Evolutionary conservation across 371 early-diverging fungal species (phyloP), one percentile per base, ranked within the genome.

Genomic region (Mortierella sp.): DNA sequence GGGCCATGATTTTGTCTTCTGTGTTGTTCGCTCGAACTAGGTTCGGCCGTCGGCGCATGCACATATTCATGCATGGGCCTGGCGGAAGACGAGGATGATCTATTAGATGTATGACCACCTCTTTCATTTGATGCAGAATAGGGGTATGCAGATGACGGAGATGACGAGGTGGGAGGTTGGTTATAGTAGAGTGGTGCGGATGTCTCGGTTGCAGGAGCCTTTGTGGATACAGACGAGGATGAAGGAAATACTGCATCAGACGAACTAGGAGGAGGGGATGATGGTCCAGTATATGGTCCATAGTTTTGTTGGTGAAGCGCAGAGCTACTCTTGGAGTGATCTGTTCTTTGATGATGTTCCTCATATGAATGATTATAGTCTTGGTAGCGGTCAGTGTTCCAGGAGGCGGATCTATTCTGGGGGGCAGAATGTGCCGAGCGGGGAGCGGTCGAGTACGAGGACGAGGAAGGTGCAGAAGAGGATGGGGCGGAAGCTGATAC

Each of bases 231-330:
- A 62, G 67, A 57, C 9, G 74, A 63, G 4, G 68, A 58, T 3
- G 74, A 64, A 33, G 57, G 22, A 43, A 70, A 66, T 24, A 62
- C 55, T 4, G 43, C 41, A 40, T 10, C 24, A 22, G 69, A 64
- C 28, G 55, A 16, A 21, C 59, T 36, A 43, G 55, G 40, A 68
- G 81, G 75, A 53, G 69, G 73, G 10, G 81, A 71, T 0, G 81
- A 70, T 15, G 67, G 61, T 8, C 67, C 57, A 32, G 67, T 22
- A 36, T 69, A 80, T 6, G 81, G 72, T 2, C 81, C 75, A 53
- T 80, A 80, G 65, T 80, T 80, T 24, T 80, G 81, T 28, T 80
- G 81, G 21, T 80, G 81, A 21, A 80, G 75, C 19, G 75, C 81
- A 36, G 61, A 73, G 33, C 74, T 74, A 45, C 73, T 77, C 57